Percentiles rank a stretch among this genome's conserved stretches.
These are phyloP conservation scores for Aquilaria agallochum DNA, from an alignment of 441 rosid genomes.

Conservation along the genomic window DNA sequence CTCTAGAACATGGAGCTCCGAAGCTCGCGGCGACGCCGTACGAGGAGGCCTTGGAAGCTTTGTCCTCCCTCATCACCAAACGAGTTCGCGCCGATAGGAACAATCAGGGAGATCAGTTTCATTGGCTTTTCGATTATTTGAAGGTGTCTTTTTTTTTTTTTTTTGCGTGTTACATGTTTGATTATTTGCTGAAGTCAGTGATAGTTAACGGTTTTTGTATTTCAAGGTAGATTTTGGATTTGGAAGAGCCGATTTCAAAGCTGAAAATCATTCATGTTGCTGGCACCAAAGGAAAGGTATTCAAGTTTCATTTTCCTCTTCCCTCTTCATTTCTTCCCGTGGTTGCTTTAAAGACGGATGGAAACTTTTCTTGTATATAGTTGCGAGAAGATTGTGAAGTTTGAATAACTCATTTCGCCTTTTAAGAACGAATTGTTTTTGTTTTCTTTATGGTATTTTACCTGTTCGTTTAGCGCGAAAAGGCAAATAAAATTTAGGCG, in stretches of 20 bases:
- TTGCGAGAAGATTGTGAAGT: too few relatives aligned
- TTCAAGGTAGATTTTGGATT: conserved; percentile 56
- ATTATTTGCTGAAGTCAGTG: neutral
- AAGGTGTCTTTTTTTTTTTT: conserved; percentile 35
- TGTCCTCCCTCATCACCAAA: conserved; percentile 86
- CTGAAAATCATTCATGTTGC: conserved; percentile 95
- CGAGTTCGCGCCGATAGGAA: conserved; percentile 85
- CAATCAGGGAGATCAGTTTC: conserved; percentile 79
- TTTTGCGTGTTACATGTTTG: neutral
- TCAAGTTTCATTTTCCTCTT: neutral
- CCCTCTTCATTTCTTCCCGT: too few relatives aligned
- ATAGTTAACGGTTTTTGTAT: neutral
- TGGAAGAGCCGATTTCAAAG: conserved; percentile 69
- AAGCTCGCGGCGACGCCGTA: conserved; percentile 33
- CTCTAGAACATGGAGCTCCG: conserved; percentile 21
- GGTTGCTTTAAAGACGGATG: too few relatives aligned
- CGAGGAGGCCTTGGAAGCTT: conserved; percentile 75
- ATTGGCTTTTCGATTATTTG: conserved; percentile 74
- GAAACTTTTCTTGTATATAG: too few relatives aligned
- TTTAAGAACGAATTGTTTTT: too few relatives aligned
- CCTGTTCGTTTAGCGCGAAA: too few relatives aligned
- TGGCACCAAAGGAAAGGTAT: conserved; percentile 98
- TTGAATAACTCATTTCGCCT: too few relatives aligned
- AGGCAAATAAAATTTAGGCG: too few relatives aligned
- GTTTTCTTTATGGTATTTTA: too few relatives aligned